Conservation (phyloP, 805 yeast species). For the Candida boidinii region DNA sequence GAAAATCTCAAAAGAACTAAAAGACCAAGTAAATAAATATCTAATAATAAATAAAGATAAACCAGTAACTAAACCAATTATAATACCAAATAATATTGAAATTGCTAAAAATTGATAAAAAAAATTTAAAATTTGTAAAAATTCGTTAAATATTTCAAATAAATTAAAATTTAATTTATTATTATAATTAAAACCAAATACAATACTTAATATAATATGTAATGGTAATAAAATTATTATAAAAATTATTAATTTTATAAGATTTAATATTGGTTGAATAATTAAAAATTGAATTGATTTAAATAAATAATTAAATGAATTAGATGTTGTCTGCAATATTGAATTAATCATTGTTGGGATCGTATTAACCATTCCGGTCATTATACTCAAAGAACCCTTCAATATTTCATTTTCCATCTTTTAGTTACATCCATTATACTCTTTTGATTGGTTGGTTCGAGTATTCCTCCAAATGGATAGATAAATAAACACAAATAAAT, state of each 20-base stretch:
- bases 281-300: background rate
- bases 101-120: conserved; percentile 15
- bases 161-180: background rate
- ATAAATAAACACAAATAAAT: no score
- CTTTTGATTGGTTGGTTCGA: no score
- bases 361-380: no score
- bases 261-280: background rate
- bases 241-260: background rate
- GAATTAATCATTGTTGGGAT: no score
- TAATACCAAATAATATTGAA: conserved; percentile 15
- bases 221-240: background rate
- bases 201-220: background rate
- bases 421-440: no score
- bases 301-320: background rate
- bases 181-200: background rate
- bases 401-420: no score
- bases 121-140: conserved; percentile 4
- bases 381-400: no score
- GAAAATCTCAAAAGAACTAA: conserved; percentile 4
- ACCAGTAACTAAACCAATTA: conserved; percentile 13
- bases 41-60: conserved; percentile 9
- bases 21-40: conserved; percentile 7
- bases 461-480: no score
- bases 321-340: background rate
- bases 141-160: background rate